phyloP scores from a whole-genome alignment of 2,329 filamentous ascomycete species.

The Sporothrix pallida region DNA sequence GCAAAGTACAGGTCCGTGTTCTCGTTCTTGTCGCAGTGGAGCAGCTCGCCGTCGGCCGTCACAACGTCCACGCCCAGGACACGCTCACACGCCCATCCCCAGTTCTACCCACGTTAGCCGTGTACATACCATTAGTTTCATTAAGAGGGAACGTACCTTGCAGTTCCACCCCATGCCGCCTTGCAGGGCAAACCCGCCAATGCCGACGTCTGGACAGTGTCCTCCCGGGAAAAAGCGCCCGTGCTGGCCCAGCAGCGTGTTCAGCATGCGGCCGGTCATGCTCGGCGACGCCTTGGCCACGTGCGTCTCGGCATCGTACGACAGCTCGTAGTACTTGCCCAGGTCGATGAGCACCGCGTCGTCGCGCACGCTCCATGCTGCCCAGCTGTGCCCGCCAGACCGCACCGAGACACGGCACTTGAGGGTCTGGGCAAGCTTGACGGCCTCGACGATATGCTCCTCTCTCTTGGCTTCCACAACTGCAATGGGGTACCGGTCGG shows the following conservation, averaged over 20 bases:
- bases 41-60: slow-evolving; percentile 50
- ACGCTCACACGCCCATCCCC: slow-evolving; percentile 61
- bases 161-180: slow-evolving; percentile 66
- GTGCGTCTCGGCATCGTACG: slow-evolving; percentile 47
- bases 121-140: not conserved
- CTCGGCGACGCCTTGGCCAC: slow-evolving; percentile 54
- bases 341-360: slow-evolving; percentile 52
- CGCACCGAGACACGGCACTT: slow-evolving; percentile 50
- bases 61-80: slow-evolving; percentile 55
- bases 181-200: slow-evolving; percentile 62
- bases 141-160: slow-evolving; percentile 39
- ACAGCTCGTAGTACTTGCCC: slow-evolving; percentile 41
- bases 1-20: slow-evolving; percentile 58
- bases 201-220: slow-evolving; percentile 62
- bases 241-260: slow-evolving; percentile 46
- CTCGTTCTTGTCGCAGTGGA: slow-evolving; percentile 47
- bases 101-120: slow-evolving; percentile 47
- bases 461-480: slow-evolving; percentile 49
- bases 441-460: slow-evolving; percentile 47
- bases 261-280: slow-evolving; percentile 52
- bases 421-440: slow-evolving; percentile 47
- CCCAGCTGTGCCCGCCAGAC: slow-evolving; percentile 56
- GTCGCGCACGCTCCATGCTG: slow-evolving; percentile 54
- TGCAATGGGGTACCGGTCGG: slow-evolving; percentile 48
- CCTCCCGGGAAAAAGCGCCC: slow-evolving; percentile 59